Evolutionary conservation across 2,329 filamentous ascomycete genomes (phyloP).

Genomic region (Sporothrix brasiliensis): DNA sequence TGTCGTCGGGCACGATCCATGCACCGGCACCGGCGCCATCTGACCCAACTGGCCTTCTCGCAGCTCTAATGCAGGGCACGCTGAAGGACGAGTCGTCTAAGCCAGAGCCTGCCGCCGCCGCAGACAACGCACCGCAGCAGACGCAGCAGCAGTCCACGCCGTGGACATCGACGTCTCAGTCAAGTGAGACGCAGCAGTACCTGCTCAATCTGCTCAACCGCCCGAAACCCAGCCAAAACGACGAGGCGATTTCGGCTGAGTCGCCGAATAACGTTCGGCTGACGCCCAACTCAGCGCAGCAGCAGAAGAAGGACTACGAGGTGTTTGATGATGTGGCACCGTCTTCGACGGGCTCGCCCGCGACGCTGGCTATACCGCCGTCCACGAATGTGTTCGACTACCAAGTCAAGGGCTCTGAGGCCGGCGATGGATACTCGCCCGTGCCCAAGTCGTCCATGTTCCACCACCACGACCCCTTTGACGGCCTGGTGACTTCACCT

Average conservation of each 20-base stretch:
- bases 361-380: slow-evolving; percentile 27
- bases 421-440: slow-evolving; percentile 40
- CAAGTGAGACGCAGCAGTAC: slow-evolving; percentile 77
- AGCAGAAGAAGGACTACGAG: slow-evolving; percentile 31
- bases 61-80: slow-evolving; percentile 63
- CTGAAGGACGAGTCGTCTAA: slow-evolving; percentile 49
- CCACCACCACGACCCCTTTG: slow-evolving; percentile 47
- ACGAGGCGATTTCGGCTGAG: slow-evolving; percentile 50
- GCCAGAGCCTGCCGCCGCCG: slow-evolving; percentile 34
- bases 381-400: slow-evolving; percentile 33
- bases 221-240: slow-evolving; percentile 67
- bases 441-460: slow-evolving; percentile 42
- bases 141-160: slow-evolving; percentile 38
- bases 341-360: slow-evolving; percentile 28
- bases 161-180: slow-evolving; percentile 57
- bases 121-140: slow-evolving; percentile 33
- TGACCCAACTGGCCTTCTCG: slow-evolving; percentile 61
- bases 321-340: slow-evolving; percentile 20
- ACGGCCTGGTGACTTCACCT: slow-evolving; percentile 48
- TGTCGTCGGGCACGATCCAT: slow-evolving; percentile 50
- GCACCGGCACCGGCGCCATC: slow-evolving; percentile 60
- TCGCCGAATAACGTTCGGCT: slow-evolving; percentile 47
- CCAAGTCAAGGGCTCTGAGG: slow-evolving; percentile 26
- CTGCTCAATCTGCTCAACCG: slow-evolving; percentile 84
- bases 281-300: slow-evolving; percentile 37